phyloP scores from a whole-genome alignment of 2,329 filamentous ascomycete genomes.

The Colletotrichum sublineola region DNA sequence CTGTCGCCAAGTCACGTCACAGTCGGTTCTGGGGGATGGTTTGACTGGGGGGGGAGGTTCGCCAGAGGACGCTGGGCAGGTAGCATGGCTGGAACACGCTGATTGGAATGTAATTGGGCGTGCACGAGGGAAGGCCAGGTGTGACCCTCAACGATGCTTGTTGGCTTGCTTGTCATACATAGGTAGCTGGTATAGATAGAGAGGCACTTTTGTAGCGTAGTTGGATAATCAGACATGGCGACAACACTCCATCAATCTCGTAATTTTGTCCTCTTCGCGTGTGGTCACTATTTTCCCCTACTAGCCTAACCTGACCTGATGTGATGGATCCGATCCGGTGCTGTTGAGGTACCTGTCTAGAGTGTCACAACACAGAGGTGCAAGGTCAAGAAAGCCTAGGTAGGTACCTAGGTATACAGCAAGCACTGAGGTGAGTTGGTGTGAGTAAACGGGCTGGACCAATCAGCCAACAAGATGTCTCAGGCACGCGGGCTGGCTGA shows the following conservation, averaged over 20 bases:
- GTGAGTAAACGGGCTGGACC: conserved; percentile 29
- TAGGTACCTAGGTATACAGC: background rate
- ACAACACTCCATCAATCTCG: background rate
- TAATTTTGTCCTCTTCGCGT: background rate
- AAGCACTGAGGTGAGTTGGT: conserved; percentile 4
- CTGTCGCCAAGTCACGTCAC: conserved; percentile 25
- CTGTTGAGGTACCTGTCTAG: background rate
- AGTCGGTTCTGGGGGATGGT: conserved; percentile 23
- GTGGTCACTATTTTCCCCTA: background rate
- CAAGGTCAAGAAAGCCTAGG: background rate
- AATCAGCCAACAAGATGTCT: conserved; percentile 20
- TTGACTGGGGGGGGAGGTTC: conserved; percentile 6
- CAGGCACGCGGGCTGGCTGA: conserved; percentile 32
- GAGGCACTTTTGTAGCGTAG: conserved; percentile 7
- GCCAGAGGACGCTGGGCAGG: background rate
- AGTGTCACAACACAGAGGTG: background rate
- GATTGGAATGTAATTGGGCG: conserved; percentile 5
- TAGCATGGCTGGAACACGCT: background rate
- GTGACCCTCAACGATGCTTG: background rate
- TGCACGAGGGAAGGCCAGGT: background rate
- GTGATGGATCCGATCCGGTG: background rate
- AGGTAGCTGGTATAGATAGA: background rate
- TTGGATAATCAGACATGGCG: background rate
- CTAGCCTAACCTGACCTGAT: background rate
- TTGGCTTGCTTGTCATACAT: background rate